Evolutionary conservation across 495 filamentous ascomycete genomes (phyloP).

Genomic region (Delitschia confertaspora): DNA sequence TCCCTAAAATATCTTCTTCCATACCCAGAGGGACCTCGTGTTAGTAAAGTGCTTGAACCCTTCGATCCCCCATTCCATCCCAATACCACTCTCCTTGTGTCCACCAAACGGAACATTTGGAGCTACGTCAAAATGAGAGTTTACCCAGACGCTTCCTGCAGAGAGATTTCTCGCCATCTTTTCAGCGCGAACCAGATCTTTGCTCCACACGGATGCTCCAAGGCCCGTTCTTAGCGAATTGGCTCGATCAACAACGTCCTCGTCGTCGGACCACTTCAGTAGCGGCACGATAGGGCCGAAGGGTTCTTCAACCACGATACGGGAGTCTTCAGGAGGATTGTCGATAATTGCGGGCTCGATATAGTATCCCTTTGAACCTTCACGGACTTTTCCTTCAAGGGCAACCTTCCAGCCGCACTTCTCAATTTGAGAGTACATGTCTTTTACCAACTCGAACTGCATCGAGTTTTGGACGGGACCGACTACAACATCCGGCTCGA

Average conservation of each 20-base stretch:
- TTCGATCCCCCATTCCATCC: constrained; percentile 11
- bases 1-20: constrained; percentile 3
- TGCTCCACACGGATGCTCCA: constrained; percentile 50
- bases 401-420: constrained; percentile 33
- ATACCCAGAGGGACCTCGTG: constrained; percentile 5
- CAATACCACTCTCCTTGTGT: constrained; percentile 20
- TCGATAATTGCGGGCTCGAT: constrained; percentile 44
- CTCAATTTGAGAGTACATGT: constrained; percentile 35
- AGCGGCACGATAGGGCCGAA: constrained; percentile 52
- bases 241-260: constrained; percentile 48
- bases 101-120: constrained; percentile 14
- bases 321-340: constrained; percentile 39
- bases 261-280: constrained; percentile 47
- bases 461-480: constrained; percentile 52
- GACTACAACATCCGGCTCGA: constrained; percentile 38
- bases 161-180: constrained; percentile 44
- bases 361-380: constrained; percentile 39
- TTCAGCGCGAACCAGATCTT: constrained; percentile 43
- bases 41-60: constrained; percentile 14
- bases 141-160: constrained; percentile 52
- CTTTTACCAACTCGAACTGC: constrained; percentile 37
- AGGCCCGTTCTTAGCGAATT: constrained; percentile 50
- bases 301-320: constrained; percentile 43
- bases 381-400: constrained; percentile 33
- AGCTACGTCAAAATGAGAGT: constrained; percentile 25